A percentile compares a stretch with the other conserved stretches of the same genome.
Evolutionary conservation across 202 grass and related monocot genomes (phyloP).

Genomic region (Carex arenaria): DNA sequence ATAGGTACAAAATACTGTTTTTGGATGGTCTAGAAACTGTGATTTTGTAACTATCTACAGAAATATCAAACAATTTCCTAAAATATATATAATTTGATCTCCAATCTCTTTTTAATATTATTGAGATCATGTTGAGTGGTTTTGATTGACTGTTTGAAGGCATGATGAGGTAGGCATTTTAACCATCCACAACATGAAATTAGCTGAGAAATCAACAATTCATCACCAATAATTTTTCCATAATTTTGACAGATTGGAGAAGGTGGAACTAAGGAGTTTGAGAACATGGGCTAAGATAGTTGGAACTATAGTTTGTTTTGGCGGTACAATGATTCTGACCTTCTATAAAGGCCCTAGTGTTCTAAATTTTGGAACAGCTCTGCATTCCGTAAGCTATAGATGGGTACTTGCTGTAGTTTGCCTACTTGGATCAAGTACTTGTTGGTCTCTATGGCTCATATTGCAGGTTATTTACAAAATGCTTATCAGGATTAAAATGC

Average conservation of each 20-base stretch:
- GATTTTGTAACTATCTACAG: too few relatives aligned
- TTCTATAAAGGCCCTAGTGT: constrained; percentile 51
- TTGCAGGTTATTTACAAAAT: constrained; percentile 29
- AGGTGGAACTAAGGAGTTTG: constrained; percentile 28
- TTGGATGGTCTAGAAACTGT: too few relatives aligned
- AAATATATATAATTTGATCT: too few relatives aligned
- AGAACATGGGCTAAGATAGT: constrained; percentile 44
- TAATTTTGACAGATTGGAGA: constrained; percentile 37
- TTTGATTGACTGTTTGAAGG: too few relatives aligned
- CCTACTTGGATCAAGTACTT: constrained; percentile 36
- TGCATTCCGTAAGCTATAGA: background rate
- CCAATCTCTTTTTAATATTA: too few relatives aligned
- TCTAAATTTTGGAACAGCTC: constrained; percentile 2
- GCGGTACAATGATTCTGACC: constrained; percentile 46
- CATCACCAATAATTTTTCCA: background rate
- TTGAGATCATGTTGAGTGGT: too few relatives aligned
- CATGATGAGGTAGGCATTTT: too few relatives aligned
- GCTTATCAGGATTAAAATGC: too few relatives aligned
- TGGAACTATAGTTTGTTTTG: constrained; percentile 48
- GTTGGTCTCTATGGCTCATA: constrained; percentile 59
- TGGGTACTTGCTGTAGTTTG: constrained; percentile 45
- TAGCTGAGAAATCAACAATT: too few relatives aligned
- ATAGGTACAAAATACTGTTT: too few relatives aligned
- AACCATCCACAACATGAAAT: too few relatives aligned
- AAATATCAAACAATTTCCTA: too few relatives aligned